Percentiles rank a stretch among this genome's conserved stretches.
Evolutionary conservation across 805 yeast genomes (phyloP).

Genomic region (Danielia reshetovae): DNA sequence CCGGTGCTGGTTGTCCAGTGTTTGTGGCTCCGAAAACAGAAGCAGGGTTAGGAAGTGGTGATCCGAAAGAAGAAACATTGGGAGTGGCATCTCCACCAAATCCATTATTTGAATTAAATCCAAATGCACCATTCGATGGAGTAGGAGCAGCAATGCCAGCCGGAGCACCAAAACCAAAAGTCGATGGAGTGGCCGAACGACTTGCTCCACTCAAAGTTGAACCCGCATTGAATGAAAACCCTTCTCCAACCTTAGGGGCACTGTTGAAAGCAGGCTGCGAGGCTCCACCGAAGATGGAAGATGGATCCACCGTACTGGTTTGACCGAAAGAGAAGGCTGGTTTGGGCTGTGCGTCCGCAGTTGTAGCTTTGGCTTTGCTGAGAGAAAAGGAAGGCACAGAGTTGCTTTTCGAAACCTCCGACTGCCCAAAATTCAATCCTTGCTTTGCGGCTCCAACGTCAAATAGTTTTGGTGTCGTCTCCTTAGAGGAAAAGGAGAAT

Average conservation of each 20-base stretch:
- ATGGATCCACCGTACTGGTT: conserved; percentile 28
- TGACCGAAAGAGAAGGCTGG: conserved; percentile 17
- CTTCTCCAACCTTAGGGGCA: neutral
- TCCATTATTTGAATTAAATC: neutral
- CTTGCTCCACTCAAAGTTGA: conserved; percentile 3
- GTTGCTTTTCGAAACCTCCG: no score
- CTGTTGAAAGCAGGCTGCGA: conserved; percentile 5
- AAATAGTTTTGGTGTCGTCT: conserved; percentile 4
- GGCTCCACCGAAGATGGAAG: conserved; percentile 25
- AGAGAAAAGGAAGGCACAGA: neutral
- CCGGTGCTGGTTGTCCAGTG: conserved; percentile 4
- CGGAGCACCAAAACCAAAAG: conserved; percentile 3
- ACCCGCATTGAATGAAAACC: neutral
- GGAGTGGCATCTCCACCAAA: conserved; percentile 2
- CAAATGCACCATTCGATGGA: neutral
- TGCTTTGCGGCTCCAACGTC: neutral
- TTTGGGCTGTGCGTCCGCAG: conserved; percentile 1
- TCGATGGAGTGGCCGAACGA: conserved; percentile 10
- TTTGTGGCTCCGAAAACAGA: conserved; percentile 1
- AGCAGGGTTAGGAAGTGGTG: neutral
- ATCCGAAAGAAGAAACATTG: no score
- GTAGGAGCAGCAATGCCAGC: conserved; percentile 1
- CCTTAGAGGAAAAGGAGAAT: conserved; percentile 11
- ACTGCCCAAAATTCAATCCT: no score
- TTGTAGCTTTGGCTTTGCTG: neutral